Percentiles rank a stretch among this genome's conserved stretches.
These are phyloP conservation scores for Eucalyptus regnans DNA, from an alignment of 345 rosid species.

Conservation along the genomic window DNA sequence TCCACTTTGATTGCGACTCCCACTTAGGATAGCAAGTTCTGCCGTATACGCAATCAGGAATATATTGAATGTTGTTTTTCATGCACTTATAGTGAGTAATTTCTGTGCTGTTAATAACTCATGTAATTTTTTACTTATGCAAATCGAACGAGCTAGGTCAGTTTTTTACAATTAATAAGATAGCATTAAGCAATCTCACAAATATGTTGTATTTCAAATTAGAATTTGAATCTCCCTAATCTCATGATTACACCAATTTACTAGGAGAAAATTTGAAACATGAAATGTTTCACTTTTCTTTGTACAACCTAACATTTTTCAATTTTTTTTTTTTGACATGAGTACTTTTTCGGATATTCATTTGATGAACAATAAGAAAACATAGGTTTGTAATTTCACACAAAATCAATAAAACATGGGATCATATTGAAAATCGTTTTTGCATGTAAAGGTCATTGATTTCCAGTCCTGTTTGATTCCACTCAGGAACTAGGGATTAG, in stretches of 20 bases:
- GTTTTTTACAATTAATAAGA: not conserved
- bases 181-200: not conserved
- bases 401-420: not conserved
- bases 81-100: too few relatives aligned
- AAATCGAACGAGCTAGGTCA: not conserved
- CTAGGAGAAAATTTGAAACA: not conserved
- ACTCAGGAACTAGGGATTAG: fast-evolving
- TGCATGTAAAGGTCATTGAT: fast-evolving
- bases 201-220: not conserved
- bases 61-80: too few relatives aligned
- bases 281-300: not conserved
- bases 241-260: not conserved
- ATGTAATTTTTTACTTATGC: not conserved
- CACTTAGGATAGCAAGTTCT: not conserved
- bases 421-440: not conserved
- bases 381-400: not conserved
- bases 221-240: not conserved
- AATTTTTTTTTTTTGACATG: not conserved
- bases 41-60: not conserved
- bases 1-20: not conserved
- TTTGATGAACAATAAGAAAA: not conserved
- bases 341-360: not conserved
- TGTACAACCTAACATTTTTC: not conserved
- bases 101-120: too few relatives aligned
- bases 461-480: fast-evolving